A percentile compares a stretch with the other conserved stretches of the same genome.
These are phyloP conservation scores for Panellus pusillus DNA, from an alignment of 768 basidiomycete species.

Conservation along the genomic window DNA sequence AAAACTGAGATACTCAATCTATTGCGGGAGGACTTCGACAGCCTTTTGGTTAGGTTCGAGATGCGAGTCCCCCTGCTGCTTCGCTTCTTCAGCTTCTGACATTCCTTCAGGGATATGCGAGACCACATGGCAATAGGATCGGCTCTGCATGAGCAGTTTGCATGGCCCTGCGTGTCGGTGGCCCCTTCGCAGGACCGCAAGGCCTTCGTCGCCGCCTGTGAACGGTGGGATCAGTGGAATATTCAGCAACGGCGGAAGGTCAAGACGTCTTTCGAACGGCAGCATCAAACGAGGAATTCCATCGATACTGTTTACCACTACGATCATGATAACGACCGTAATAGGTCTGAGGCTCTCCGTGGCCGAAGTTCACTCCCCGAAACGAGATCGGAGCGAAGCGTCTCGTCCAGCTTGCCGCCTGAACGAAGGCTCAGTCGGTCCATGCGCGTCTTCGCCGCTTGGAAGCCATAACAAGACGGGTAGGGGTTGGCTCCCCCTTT, in stretches of 20 bases:
- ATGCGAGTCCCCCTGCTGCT: constrained; percentile 45
- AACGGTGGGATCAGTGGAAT: constrained; percentile 52
- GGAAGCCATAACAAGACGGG: constrained; percentile 41
- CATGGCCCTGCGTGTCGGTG: constrained; percentile 44
- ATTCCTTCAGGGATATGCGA: constrained; percentile 57
- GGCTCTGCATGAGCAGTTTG: constrained; percentile 48
- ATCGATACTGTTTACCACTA: constrained; percentile 4
- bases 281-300: constrained; percentile 14
- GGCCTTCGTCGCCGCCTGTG: constrained; percentile 56
- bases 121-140: constrained; percentile 51
- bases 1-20: constrained; percentile 45
- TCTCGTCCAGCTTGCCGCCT: constrained; percentile 25
- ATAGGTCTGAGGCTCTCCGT: constrained; percentile 5
- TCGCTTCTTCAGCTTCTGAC: not conserved
- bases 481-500: not conserved
- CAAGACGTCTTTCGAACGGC: constrained; percentile 10
- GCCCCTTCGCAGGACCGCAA: constrained; percentile 51
- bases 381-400: not conserved
- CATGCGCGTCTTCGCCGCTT: constrained; percentile 55
- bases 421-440: constrained; percentile 50
- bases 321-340: not conserved
- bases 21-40: constrained; percentile 63
- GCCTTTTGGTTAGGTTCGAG: constrained; percentile 54
- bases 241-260: constrained; percentile 29
- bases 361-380: constrained; percentile 8